Base-by-base conservation (phyloP, 2,329 filamentous ascomycete genomes). In the Colletotrichum acutatum region DNA sequence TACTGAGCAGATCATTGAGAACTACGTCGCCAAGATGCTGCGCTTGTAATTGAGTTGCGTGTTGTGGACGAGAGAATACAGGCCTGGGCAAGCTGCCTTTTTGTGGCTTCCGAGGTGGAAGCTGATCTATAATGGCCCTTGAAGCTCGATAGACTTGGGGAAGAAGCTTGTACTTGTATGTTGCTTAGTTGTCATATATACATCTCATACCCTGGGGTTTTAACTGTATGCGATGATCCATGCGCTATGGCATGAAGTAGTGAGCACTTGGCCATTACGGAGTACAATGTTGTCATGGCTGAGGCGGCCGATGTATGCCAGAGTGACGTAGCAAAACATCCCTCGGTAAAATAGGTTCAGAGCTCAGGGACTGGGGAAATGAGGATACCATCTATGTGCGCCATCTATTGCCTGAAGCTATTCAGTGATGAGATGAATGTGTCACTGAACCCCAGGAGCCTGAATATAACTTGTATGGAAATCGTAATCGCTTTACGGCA, bases 11-110 rank as follows among this genome's bases (percentile, higher is more conserved):
- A 88, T 97, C 79, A 98, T 99, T 81, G 93, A 94, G 83, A 88
- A 93, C 78, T 96, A 97, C 83, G 93, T 93, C 68, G 95, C 93
- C 78, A 98, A 98, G 91, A 88, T 98, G 79, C 88, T 99, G 81
- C 90, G 91, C 77, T 87, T 97, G 81, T 97, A 91, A 86, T 74
- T 63, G 65, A 24, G 34, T 60, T 52, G 53, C 58, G 30, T 8
- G 30, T n/a, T n/a, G 16, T 52, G 30, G 22, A 22, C 6, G 62
- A 34, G 52, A 54, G 49, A 59, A 11, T 22, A 46, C 14, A 32
- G 60, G 34, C 46, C 53, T 57, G n/a, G 64, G 49, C 42, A 57
- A 52, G 64, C 52, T 68, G 30, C 66, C 65, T 68, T 34, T 52
- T 61, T 57, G 66, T 52, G 24, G 66, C 11, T 61, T 28, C 60